phyloP scores from a whole-genome alignment of 352 stramenopile species.

The Pythium biforme region DNA sequence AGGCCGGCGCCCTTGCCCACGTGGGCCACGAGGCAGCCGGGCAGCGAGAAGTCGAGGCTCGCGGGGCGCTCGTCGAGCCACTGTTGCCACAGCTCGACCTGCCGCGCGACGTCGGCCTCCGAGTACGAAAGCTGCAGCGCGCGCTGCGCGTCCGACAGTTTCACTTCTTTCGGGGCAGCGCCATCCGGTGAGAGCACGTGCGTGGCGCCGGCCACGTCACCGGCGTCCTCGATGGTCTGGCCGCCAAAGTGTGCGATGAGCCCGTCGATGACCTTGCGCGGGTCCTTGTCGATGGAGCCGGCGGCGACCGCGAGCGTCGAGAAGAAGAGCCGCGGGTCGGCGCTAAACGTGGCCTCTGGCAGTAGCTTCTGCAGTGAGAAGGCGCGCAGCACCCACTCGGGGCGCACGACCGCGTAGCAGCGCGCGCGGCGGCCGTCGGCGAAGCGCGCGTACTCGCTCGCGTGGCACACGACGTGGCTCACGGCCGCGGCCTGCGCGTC shows the following conservation, averaged over 20 bases:
- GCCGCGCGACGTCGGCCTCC: slow-evolving; percentile 39
- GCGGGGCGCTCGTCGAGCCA: slow-evolving; percentile 35
- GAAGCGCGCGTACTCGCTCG: slow-evolving; percentile 51
- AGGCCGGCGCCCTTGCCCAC: slow-evolving; percentile 51
- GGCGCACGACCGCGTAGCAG: slow-evolving; percentile 72
- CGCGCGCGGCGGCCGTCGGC: slow-evolving; percentile 48
- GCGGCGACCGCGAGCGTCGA: slow-evolving; percentile 72
- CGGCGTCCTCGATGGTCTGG: slow-evolving; percentile 61
- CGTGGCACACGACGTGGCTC: slow-evolving; percentile 77
- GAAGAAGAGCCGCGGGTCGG: slow-evolving; percentile 75
- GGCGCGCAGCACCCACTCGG: slow-evolving; percentile 77
- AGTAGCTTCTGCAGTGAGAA: slow-evolving; percentile 66
- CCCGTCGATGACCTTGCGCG: slow-evolving; percentile 72
- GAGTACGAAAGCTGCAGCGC: slow-evolving; percentile 46
- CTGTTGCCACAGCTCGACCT: slow-evolving; percentile 42
- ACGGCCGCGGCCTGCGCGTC: slow-evolving; percentile 30
- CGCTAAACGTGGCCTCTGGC: slow-evolving; percentile 72
- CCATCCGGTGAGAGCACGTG: slow-evolving; percentile 74
- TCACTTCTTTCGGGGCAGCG: slow-evolving; percentile 20
- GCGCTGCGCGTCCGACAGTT: slow-evolving; percentile 33
- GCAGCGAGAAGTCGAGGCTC: slow-evolving; percentile 45
- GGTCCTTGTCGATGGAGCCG: slow-evolving; percentile 74
- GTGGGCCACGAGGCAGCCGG: slow-evolving; percentile 57
- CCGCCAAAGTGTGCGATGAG: slow-evolving; percentile 83
- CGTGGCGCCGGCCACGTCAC: slow-evolving; percentile 48